Evolutionary conservation across 208 protist species (phyloP).

Genomic region (Trypanosoma avium): DNA sequence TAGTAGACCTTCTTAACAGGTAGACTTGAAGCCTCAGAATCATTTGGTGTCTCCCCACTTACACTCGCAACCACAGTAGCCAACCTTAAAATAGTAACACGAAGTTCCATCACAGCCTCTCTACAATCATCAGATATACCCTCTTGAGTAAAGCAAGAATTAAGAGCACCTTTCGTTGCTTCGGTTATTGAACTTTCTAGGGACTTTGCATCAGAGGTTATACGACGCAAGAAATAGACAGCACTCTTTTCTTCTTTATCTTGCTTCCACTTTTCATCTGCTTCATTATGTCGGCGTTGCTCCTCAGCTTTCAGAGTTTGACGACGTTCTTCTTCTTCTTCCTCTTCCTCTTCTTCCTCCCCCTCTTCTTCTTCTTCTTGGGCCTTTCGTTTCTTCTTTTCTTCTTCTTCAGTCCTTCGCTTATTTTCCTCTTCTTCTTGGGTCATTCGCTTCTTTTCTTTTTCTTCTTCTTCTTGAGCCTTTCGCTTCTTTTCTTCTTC

Average conservation of each 20-base stretch:
- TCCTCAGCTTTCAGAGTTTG: not conserved
- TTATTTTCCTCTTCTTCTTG: too few relatives aligned
- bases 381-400: not conserved
- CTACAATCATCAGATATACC: not conserved
- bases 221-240: not conserved
- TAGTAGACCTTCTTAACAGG: not conserved
- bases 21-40: not conserved
- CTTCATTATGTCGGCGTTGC: not conserved
- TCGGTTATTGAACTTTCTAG: not conserved
- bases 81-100: not conserved
- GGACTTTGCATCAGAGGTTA: not conserved
- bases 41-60: not conserved
- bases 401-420: too few relatives aligned
- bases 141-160: not conserved
- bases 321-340: slow-evolving; percentile 8
- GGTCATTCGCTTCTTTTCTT: too few relatives aligned
- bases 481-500: slow-evolving; percentile 1
- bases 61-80: not conserved
- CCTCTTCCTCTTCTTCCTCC: slow-evolving; percentile 4
- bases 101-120: not conserved
- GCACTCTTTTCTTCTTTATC: not conserved
- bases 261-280: not conserved
- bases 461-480: slow-evolving; percentile 9
- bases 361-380: slow-evolving; percentile 11
- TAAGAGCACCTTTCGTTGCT: not conserved